Percentiles rank a stretch among this genome's conserved stretches.
These are phyloP conservation scores for Saccharomycodes ludwigii DNA, from an alignment of 805 yeast species.

Conservation along the genomic window DNA sequence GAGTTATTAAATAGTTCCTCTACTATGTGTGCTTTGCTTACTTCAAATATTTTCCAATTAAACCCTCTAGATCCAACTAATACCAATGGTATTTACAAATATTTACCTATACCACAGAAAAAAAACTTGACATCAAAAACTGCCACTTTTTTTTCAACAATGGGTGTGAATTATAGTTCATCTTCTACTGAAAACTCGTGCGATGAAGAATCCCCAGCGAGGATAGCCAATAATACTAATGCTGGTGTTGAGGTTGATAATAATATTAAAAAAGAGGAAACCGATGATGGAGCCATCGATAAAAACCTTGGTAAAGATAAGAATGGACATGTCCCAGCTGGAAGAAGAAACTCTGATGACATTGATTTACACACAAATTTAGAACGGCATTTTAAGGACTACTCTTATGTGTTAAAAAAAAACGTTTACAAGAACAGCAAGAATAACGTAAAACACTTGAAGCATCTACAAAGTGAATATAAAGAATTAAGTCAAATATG, in stretches of 20 bases:
- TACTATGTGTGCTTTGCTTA: conserved; percentile 17
- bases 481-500: conserved; percentile 18
- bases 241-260: conserved; percentile 13
- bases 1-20: conserved; percentile 24
- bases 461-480: conserved; percentile 14
- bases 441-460: conserved; percentile 16
- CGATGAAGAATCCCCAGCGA: conserved; percentile 1
- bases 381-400: conserved; percentile 19
- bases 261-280: conserved; percentile 4
- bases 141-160: conserved; percentile 11
- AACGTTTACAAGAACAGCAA: conserved; percentile 20
- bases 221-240: neutral
- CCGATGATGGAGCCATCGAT: neutral
- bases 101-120: conserved; percentile 18
- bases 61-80: conserved; percentile 25
- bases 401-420: conserved; percentile 15
- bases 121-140: neutral
- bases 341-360: no score
- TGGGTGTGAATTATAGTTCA: conserved; percentile 7
- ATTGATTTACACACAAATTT: neutral
- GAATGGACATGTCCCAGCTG: no score
- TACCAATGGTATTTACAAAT: conserved; percentile 22
- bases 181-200: conserved; percentile 3
- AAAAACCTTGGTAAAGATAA: no score
- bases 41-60: conserved; percentile 21